These are phyloP conservation scores for Meyerozyma carpophila DNA, from an alignment of 1,139 yeast genomes.

Conservation along the genomic window DNA sequence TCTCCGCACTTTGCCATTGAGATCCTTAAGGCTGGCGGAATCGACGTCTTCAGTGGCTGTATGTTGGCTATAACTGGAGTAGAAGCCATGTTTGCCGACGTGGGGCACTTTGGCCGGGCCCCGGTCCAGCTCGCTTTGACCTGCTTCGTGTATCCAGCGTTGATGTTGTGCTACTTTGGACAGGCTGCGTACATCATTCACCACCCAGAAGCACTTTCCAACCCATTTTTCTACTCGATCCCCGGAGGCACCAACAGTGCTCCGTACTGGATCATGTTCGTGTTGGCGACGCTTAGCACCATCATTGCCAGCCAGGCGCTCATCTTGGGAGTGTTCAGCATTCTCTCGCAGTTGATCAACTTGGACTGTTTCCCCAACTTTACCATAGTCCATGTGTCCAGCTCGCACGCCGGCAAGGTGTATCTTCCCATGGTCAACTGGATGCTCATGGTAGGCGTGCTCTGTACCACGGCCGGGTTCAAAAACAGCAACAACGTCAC, in stretches of 20 bases:
- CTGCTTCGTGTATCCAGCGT: constrained; percentile 45
- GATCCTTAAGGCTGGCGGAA: constrained; percentile 32
- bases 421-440: constrained; percentile 48
- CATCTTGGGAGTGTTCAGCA: constrained; percentile 50
- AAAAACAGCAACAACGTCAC: constrained; percentile 44
- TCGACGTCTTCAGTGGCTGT: constrained; percentile 45
- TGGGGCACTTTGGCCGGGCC: constrained; percentile 48
- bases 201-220: constrained; percentile 34
- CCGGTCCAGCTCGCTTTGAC: constrained; percentile 46
- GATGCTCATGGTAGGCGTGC: constrained; percentile 45
- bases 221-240: constrained; percentile 44
- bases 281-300: constrained; percentile 48
- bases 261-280: constrained; percentile 49
- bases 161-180: constrained; percentile 50
- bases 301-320: constrained; percentile 59
- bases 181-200: constrained; percentile 47
- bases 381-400: constrained; percentile 39
- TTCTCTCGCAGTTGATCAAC: constrained; percentile 46
- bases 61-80: constrained; percentile 56
- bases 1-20: constrained; percentile 48
- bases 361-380: constrained; percentile 52
- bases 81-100: constrained; percentile 62
- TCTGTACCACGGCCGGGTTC: constrained; percentile 48
- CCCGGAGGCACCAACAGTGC: constrained; percentile 45
- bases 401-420: constrained; percentile 40